Evolutionary conservation across 495 filamentous ascomycete genomes (phyloP), one percentile per base, ranked within the genome.

Genomic region (Podospora pseudopauciseta): DNA sequence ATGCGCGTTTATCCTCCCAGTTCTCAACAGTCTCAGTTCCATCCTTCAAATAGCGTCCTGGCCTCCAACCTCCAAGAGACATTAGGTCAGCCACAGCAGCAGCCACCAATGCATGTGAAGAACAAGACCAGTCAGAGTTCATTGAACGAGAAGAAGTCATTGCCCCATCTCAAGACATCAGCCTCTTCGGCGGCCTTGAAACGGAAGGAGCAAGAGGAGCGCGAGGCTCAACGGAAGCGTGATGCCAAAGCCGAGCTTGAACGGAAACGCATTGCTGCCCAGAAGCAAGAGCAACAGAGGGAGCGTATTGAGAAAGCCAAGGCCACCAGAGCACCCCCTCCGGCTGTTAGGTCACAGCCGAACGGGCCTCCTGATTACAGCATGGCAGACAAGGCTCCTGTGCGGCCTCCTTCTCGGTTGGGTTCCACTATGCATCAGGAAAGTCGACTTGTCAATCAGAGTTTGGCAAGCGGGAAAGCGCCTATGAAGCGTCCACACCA

Each of bases 181-280:
- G 85, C 82, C 20, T 87, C 89, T 49, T 81, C 85, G 28, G 88
- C 88, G n/a, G 91, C 90, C 60, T 86, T 85, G 71, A 49, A 28
- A n/a, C 39, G 49, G 23, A 49, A 62, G 16, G 65, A 67, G 11
- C 23, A 89, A 72, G 92, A 95, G 71, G 91, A 94, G 74, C 87
- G 86, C 44, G 90, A 90, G 58, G 86, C 87, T 19, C 89, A 92
- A 70, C 88, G 89, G n/a, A 93, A 89, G 73, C 89, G 88, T 30
- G 91, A 96, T 28, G 88, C 89, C 34, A 91, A 91, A 76, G 86
- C 86, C 0, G 91, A 94, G 71, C 76, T 89, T 27, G 92, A 95
- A 71, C 89, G 91, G 63, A 93, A 90, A 77, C 85, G 89, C 65
- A 86, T 88, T 62, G 85, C 84, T 28, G 18, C 60, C 30, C 5